Evolutionary conservation across 352 stramenopile genomes (phyloP), one percentile per base, ranked within the genome.

Genomic region (Phytopythium chamaehyphon): DNA sequence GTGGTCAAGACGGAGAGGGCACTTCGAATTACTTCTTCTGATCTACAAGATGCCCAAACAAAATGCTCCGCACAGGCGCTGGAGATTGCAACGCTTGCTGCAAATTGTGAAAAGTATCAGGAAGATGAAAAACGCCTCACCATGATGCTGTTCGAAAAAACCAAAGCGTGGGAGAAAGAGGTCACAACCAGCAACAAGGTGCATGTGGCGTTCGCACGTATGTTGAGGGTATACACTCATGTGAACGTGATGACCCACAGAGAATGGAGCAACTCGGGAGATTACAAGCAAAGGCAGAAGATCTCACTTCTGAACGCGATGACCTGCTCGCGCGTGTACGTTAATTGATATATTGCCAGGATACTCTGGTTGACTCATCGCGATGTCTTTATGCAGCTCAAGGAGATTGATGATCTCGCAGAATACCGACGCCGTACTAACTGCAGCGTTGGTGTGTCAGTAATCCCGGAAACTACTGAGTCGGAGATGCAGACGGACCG

Each of bases 91-190:
- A 26, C 56, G 1, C 23, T 87, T 2, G 71, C 61, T 16, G 18
- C 36, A 6, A 55, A 71, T 12, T 57, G 82, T 44, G 47, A 57
- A 7, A 76, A 71, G 15, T 36, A 86, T 15, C 64, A 67, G 46
- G 69, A 85, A 50, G 76, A 83, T 47, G 65, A 77, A 6, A 69
- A 74, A 38, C 69, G 73, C 10, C 54, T 91, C 7, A 83, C 74
- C 12, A 59, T 78, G 19, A 54, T 75, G 52, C 57, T 89, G 7
- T 86, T 89, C 43, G 77, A 90, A 33, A 88, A 90, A 51, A 88
- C 75, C 0, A 86, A 82, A 31, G 76, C 75, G 8, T 90, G 73
- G 75, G 75, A 90, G 55, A 69, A 76, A 21, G 77, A 88, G 33
- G 73, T 86, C 44, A 71, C 15, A 21, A 58, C 53, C 6, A 91